A percentile compares a stretch with the other conserved stretches of the same genome.
These are phyloP conservation scores for Pythium scleroteichum DNA, from an alignment of 352 stramenopile genomes.

Conservation along the genomic window DNA sequence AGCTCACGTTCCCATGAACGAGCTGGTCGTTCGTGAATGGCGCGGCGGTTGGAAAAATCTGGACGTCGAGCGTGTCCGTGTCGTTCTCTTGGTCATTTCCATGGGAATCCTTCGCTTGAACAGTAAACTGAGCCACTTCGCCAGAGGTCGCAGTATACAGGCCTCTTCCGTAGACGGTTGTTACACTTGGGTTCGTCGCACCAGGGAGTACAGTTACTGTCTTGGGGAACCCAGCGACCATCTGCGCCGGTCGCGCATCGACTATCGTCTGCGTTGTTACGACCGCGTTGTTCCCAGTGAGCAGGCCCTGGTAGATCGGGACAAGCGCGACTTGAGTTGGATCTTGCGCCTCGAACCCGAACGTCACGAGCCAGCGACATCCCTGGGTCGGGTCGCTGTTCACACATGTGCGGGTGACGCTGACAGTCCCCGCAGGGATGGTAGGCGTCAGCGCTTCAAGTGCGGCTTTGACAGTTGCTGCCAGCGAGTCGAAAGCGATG, in stretches of 20 bases:
- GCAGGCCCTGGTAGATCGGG: constrained; percentile 18
- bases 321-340: constrained; percentile 7
- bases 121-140: constrained; percentile 52
- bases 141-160: constrained; percentile 62
- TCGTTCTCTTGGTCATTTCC: constrained; percentile 72
- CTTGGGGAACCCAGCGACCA: constrained; percentile 71
- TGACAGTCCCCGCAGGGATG: constrained; percentile 41
- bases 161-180: constrained; percentile 61
- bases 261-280: constrained; percentile 42
- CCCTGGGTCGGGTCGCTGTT: constrained; percentile 44
- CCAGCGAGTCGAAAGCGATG: constrained; percentile 56
- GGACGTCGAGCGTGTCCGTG: constrained; percentile 37
- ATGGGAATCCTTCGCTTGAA: constrained; percentile 85
- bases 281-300: constrained; percentile 64
- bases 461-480: constrained; percentile 41
- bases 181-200: constrained; percentile 68
- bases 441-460: constrained; percentile 64
- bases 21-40: constrained; percentile 26
- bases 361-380: constrained; percentile 77
- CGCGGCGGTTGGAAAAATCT: constrained; percentile 49
- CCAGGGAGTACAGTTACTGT: constrained; percentile 52
- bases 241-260: constrained; percentile 25
- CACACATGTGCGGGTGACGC: constrained; percentile 36
- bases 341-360: constrained; percentile 23
- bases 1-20: constrained; percentile 52